These are phyloP conservation scores for Orychophragmus violaceus DNA, from an alignment of 345 rosid species.

Conservation along the genomic window DNA sequence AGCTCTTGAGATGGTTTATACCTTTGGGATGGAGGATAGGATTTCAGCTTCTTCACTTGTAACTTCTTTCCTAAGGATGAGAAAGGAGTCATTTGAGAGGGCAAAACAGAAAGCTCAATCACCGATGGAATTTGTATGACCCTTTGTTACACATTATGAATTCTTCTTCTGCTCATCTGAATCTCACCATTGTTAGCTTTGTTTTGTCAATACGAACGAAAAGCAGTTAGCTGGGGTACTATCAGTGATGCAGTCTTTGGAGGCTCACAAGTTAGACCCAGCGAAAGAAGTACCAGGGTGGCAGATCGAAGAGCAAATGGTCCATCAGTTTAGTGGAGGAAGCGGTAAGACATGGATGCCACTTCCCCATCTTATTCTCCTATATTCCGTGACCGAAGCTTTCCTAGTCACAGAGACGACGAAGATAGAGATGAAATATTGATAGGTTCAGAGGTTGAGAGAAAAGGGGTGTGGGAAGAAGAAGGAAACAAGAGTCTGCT, in stretches of 20 bases:
- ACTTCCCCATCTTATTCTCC: constrained; percentile 28
- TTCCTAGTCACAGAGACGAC: constrained; percentile 25
- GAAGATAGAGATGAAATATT: constrained; percentile 33
- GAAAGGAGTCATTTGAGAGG: constrained; percentile 43
- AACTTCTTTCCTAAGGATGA: constrained; percentile 41
- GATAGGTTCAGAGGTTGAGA: no score
- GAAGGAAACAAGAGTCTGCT: no score
- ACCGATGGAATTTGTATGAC: constrained; percentile 35
- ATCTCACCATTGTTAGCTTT: not conserved
- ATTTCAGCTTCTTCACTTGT: constrained; percentile 49
- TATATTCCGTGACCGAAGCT: constrained; percentile 36
- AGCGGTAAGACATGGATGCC: constrained; percentile 32
- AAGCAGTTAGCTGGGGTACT: constrained; percentile 43
- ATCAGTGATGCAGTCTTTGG: constrained; percentile 49
- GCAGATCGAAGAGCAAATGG: constrained; percentile 46
- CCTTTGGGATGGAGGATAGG: constrained; percentile 54
- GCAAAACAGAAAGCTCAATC: constrained; percentile 37
- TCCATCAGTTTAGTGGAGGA: constrained; percentile 45
- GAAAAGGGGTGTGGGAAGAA: no score
- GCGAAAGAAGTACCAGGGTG: constrained; percentile 45
- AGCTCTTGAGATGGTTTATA: constrained; percentile 52
- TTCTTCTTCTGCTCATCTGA: not conserved
- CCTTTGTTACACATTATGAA: not conserved
- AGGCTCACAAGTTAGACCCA: constrained; percentile 48
- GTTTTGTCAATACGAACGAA: constrained; percentile 33